Evolutionary conservation across 1,284 basidiomycete genomes (phyloP).

Genomic region (Salmacisia buchloeana): DNA sequence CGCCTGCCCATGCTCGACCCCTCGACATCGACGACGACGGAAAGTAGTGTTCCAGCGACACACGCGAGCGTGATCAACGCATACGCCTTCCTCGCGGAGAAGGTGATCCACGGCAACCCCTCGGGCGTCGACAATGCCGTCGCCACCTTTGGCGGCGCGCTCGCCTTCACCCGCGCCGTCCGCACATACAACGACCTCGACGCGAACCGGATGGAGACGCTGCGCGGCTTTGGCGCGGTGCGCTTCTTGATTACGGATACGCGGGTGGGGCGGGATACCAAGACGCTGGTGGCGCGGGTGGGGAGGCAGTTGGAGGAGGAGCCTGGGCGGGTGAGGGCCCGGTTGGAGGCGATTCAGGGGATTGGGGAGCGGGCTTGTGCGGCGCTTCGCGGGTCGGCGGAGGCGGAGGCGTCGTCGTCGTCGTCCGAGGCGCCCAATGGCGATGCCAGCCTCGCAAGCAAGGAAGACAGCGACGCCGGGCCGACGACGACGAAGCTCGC

Average conservation of each 20-base stretch:
- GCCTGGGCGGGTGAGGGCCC: slow-evolving; percentile 44
- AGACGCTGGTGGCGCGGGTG: slow-evolving; percentile 85
- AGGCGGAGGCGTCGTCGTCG: slow-evolving; percentile 10
- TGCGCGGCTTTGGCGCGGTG: slow-evolving; percentile 64
- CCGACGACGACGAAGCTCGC: background rate
- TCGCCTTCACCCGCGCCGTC: slow-evolving; percentile 77
- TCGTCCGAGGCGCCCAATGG: background rate
- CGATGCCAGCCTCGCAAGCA: no score
- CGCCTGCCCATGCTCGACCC: slow-evolving; percentile 55
- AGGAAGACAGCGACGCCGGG: background rate
- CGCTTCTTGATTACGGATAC: slow-evolving; percentile 89
- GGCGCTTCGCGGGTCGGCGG: slow-evolving; percentile 17
- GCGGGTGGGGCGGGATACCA: slow-evolving; percentile 84
- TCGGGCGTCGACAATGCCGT: slow-evolving; percentile 97
- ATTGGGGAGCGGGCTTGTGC: slow-evolving; percentile 34
- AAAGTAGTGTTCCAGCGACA: slow-evolving; percentile 29
- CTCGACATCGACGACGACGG: no score
- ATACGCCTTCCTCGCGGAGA: slow-evolving; percentile 93
- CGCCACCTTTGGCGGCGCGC: slow-evolving; percentile 83
- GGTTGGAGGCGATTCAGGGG: slow-evolving; percentile 24
- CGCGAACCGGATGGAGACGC: slow-evolving; percentile 69
- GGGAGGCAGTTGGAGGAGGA: slow-evolving; percentile 66
- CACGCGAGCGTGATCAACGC: slow-evolving; percentile 73
- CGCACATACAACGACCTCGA: slow-evolving; percentile 60
- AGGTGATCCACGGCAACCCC: slow-evolving; percentile 94